Conservation (phyloP, 768 basidiomycete species). For the Leccinellum luteum region DNA sequence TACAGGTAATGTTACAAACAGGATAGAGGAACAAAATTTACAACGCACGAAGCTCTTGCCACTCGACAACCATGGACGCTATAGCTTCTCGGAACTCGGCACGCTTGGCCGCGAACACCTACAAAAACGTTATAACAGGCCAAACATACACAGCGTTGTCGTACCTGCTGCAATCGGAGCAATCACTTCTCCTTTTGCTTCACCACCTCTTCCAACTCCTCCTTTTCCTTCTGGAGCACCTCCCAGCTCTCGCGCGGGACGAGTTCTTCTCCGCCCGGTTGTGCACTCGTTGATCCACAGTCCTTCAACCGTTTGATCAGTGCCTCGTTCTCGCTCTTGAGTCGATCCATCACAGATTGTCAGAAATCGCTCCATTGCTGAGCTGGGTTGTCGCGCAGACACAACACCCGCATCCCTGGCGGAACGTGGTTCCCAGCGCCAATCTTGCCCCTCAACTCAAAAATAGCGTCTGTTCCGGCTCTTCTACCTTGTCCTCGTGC, state of each 20-base stretch:
- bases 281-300: conserved; percentile 29
- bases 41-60: too few species aligned
- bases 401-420: conserved; percentile 65
- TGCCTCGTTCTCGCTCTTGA: conserved; percentile 83
- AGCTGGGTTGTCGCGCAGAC: conserved; percentile 78
- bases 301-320: conserved; percentile 65
- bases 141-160: too few species aligned
- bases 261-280: conserved; percentile 33
- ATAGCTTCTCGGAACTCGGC: conserved; percentile 92
- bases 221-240: conserved; percentile 63
- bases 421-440: conserved; percentile 75
- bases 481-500: conserved; percentile 56
- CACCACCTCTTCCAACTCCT: conserved; percentile 59
- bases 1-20: too few species aligned
- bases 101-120: conserved; percentile 84
- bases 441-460: conserved; percentile 74
- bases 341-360: conserved; percentile 67
- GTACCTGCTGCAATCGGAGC: conserved; percentile 74
- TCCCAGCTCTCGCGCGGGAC: conserved; percentile 84
- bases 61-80: too few species aligned
- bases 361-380: conserved; percentile 76
- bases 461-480: conserved; percentile 76
- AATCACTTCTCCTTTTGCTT: conserved; percentile 82
- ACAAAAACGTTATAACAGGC: not conserved
- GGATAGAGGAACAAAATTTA: too few species aligned